Percentiles rank a stretch among this genome's conserved stretches.
phyloP scores from a whole-genome alignment of 176 grass and related monocot genomes.

The Aegilops speltoides region DNA sequence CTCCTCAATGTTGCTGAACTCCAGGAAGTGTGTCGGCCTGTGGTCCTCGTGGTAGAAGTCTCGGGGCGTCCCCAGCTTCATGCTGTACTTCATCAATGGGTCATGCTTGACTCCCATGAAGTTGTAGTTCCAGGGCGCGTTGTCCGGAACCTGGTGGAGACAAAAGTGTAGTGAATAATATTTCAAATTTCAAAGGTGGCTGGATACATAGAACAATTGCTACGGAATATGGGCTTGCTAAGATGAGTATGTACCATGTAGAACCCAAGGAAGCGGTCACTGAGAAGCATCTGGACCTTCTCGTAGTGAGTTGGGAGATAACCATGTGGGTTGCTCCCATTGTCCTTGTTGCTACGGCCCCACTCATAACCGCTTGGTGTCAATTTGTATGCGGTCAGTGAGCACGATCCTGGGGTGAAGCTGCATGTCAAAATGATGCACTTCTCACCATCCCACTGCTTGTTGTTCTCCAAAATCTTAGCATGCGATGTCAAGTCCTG shows the following conservation, averaged over 20 bases:
- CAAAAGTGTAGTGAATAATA: background rate
- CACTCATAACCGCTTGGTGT: constrained; percentile 95
- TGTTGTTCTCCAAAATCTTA: constrained; percentile 81
- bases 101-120: constrained; percentile 99
- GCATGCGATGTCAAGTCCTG: constrained; percentile 89
- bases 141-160: constrained; percentile 72
- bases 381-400: constrained; percentile 90
- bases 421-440: constrained; percentile 97
- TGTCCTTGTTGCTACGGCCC: constrained; percentile 97
- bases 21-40: constrained; percentile 85
- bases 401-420: constrained; percentile 93
- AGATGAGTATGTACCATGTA: constrained; percentile 70
- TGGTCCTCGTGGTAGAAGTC: constrained; percentile 96
- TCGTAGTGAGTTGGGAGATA: constrained; percentile 94
- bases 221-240: background rate
- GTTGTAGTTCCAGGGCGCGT: constrained; percentile 94
- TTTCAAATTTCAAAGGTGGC: background rate
- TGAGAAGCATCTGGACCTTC: constrained; percentile 99
- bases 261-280: constrained; percentile 97
- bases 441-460: constrained; percentile 99
- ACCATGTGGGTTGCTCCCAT: constrained; percentile 94
- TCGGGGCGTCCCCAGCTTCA: constrained; percentile 77
- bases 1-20: constrained; percentile 94
- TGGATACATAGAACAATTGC: background rate
- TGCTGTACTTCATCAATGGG: constrained; percentile 70